Conservation (phyloP, 1,139 yeast species). For the Geotrichum reessii region DNA sequence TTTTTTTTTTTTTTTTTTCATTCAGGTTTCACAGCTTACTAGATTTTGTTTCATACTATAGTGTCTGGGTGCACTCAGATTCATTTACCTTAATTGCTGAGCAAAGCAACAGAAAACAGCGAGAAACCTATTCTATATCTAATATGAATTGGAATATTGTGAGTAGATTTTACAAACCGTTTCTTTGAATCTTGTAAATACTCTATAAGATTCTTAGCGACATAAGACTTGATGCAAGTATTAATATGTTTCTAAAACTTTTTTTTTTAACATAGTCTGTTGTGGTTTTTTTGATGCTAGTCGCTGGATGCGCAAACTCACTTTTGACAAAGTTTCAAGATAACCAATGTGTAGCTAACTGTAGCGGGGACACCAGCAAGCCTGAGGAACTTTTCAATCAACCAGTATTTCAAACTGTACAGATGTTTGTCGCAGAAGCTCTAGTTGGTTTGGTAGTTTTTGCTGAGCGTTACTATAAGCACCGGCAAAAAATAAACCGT, state of each 20-base stretch:
- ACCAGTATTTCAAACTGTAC: slow-evolving; percentile 74
- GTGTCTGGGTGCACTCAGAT: too few species aligned
- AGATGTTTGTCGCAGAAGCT: slow-evolving; percentile 75
- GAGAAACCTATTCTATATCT: neutral
- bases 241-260: neutral
- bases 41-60: too few species aligned
- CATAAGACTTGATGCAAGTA: neutral
- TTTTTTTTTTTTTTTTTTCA: too few species aligned
- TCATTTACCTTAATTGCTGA: neutral
- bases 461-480: neutral
- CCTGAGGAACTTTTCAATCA: slow-evolving; percentile 55
- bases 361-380: slow-evolving; percentile 39
- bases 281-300: slow-evolving; percentile 39
- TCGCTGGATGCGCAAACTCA: slow-evolving; percentile 69
- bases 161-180: neutral
- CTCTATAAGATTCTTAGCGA: neutral
- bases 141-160: neutral
- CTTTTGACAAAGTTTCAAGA: slow-evolving; percentile 73
- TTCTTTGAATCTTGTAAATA: neutral
- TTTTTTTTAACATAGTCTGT: slow-evolving; percentile 17
- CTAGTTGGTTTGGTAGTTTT: slow-evolving; percentile 43
- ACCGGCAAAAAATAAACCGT: neutral
- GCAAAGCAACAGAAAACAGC: neutral
- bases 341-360: slow-evolving; percentile 60
- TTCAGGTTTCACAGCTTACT: too few species aligned